Conservation (phyloP, 1,284 basidiomycete species). For the Amylostereum chailletii region DNA sequence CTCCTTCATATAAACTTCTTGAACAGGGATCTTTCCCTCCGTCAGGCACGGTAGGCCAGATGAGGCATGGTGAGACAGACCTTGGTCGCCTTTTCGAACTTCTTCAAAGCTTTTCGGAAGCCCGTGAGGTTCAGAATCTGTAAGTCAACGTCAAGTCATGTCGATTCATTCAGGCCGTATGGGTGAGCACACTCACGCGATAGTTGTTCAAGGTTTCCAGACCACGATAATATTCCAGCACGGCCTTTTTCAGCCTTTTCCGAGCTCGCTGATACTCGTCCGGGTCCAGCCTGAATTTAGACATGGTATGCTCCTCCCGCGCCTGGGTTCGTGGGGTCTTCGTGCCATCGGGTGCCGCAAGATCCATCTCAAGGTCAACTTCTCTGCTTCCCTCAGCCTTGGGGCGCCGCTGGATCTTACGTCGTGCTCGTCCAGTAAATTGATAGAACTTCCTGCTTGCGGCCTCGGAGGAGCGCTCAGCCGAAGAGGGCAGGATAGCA, state of each 20-base stretch:
- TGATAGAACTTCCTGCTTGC: no score
- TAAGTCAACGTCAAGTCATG: not conserved
- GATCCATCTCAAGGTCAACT: no score
- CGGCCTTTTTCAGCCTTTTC: slow-evolving; percentile 74
- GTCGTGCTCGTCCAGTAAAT: no score
- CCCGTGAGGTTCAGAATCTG: slow-evolving; percentile 85
- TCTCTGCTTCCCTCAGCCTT: no score
- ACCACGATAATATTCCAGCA: slow-evolving; percentile 79
- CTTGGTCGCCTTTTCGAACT: slow-evolving; percentile 83
- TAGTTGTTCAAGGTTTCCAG: slow-evolving; percentile 84
- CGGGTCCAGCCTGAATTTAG: slow-evolving; percentile 26
- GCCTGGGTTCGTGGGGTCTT: no score
- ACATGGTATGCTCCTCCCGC: no score
- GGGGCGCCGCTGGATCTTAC: no score
- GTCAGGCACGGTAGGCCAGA: not conserved
- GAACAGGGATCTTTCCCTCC: slow-evolving; percentile 39
- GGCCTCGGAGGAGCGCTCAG: no score
- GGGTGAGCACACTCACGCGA: slow-evolving; percentile 42
- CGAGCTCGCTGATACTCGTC: slow-evolving; percentile 80
- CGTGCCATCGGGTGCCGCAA: no score
- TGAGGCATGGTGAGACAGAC: slow-evolving; percentile 24
- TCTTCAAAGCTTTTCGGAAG: slow-evolving; percentile 88
- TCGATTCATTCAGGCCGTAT: not conserved
- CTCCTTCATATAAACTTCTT: slow-evolving; percentile 71
- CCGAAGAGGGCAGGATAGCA: no score